These are phyloP conservation scores for Chlamydomonas applanata DNA, from an alignment of 139 green algal genomes.

Conservation along the genomic window DNA sequence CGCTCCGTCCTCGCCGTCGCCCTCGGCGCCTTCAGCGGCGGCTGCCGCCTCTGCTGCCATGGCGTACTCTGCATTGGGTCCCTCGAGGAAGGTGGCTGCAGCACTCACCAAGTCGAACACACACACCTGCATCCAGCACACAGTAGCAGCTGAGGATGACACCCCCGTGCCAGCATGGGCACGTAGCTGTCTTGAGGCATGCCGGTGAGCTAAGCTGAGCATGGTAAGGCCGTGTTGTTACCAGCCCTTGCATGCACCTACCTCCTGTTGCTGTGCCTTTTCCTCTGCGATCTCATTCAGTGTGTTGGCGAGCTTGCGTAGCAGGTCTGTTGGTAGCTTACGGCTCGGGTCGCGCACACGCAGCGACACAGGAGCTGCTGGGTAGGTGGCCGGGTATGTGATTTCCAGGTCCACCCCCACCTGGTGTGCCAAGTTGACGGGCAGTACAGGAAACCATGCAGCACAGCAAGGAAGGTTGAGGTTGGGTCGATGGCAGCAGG, in stretches of 20 bases:
- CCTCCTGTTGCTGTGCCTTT: not conserved
- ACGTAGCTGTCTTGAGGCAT: not conserved
- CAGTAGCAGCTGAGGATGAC: not conserved
- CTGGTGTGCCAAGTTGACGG: no score
- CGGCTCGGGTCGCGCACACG: not conserved
- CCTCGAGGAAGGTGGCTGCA: conserved; percentile 50
- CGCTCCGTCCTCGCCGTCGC: not conserved
- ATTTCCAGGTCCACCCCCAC: not conserved
- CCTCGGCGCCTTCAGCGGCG: not conserved
- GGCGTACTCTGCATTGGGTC: conserved; percentile 43
- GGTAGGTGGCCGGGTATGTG: not conserved
- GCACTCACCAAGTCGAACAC: conserved; percentile 65
- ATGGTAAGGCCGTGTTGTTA: no score
- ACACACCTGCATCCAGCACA: conserved; percentile 42
- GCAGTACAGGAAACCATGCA: no score
- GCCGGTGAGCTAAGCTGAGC: not conserved
- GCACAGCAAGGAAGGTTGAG: no score
- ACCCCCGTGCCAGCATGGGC: not conserved
- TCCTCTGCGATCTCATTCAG: not conserved
- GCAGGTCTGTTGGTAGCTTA: not conserved
- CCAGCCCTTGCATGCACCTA: no score
- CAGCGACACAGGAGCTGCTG: not conserved
- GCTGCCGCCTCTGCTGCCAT: conserved; percentile 11
- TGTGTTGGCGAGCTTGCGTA: not conserved
- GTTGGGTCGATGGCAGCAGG: no score